Conservation (phyloP, 345 rosid genomes). For the Aquilaria malaccensis region DNA sequence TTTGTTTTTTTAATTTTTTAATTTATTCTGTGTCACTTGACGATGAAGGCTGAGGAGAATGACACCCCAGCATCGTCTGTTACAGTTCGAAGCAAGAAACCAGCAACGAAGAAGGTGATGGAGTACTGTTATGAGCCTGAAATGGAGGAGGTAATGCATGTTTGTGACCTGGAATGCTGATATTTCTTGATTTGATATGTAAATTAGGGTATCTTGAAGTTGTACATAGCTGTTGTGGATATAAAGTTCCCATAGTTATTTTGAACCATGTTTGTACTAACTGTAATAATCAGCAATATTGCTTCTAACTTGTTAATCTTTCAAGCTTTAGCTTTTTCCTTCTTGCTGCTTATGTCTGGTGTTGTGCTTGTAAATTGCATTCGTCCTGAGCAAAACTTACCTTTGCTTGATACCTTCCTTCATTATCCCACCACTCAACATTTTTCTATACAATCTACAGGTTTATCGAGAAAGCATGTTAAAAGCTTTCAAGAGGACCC, state of each 20-base stretch:
- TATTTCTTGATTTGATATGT: too few species aligned
- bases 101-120: slow-evolving; percentile 61
- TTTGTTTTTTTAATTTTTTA: background rate
- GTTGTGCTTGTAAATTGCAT: too few species aligned
- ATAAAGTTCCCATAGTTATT: too few species aligned
- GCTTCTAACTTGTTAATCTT: background rate
- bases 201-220: too few species aligned
- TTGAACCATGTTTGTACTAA: too few species aligned
- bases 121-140: slow-evolving; percentile 96
- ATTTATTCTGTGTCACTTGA: slow-evolving; percentile 8
- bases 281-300: too few species aligned
- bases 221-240: too few species aligned
- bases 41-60: slow-evolving; percentile 59
- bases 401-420: background rate
- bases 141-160: slow-evolving; percentile 82
- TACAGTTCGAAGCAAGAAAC: slow-evolving; percentile 62
- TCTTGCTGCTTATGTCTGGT: background rate
- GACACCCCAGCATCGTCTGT: slow-evolving; percentile 50
- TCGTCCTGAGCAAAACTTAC: background rate
- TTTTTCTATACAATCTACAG: slow-evolving; percentile 26
- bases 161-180: too few species aligned
- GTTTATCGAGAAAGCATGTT: slow-evolving; percentile 92
- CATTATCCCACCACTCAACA: background rate
- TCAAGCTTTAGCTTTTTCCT: too few species aligned
- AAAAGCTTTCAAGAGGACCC: slow-evolving; percentile 84